A percentile compares a stretch with the other conserved stretches of the same genome.
Evolutionary conservation across 2,329 filamentous ascomycete genomes (phyloP).

Genomic region (Alternaria tenuissima): DNA sequence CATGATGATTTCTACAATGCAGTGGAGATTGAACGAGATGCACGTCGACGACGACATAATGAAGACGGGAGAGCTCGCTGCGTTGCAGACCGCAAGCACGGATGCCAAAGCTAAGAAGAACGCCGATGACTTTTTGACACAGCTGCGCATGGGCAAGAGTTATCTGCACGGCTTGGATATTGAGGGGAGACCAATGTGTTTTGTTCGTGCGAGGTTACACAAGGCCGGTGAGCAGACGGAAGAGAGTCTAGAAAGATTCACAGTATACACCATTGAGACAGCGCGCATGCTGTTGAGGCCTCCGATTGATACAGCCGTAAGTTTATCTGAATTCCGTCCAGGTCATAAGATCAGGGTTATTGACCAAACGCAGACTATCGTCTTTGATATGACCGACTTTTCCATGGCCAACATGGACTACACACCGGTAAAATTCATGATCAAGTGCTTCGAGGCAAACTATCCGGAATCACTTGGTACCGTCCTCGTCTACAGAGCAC

Average conservation of each 20-base stretch:
- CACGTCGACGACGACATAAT: constrained; percentile 88
- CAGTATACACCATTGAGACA: constrained; percentile 93
- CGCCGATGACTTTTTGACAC: constrained; percentile 79
- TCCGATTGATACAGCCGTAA: constrained; percentile 89
- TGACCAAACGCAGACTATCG: constrained; percentile 70
- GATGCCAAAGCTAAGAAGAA: constrained; percentile 71
- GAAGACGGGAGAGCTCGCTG: constrained; percentile 52
- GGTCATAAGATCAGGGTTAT: background rate
- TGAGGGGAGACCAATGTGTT: constrained; percentile 82
- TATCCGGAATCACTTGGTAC: constrained; percentile 92
- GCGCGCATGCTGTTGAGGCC: constrained; percentile 81
- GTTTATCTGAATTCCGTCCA: constrained; percentile 47
- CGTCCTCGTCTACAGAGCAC: constrained; percentile 93
- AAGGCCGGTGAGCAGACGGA: constrained; percentile 82
- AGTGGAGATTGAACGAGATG: constrained; percentile 85
- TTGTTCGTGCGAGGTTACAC: constrained; percentile 84
- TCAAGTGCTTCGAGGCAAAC: constrained; percentile 98
- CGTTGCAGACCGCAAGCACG: constrained; percentile 68
- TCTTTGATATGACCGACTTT: constrained; percentile 97
- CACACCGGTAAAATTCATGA: constrained; percentile 97
- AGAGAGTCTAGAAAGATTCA: constrained; percentile 84
- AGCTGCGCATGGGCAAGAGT: constrained; percentile 90
- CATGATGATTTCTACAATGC: constrained; percentile 94
- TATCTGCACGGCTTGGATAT: constrained; percentile 90
- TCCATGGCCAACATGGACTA: constrained; percentile 98